Percentiles rank a stretch among this genome's conserved stretches.
These are phyloP conservation scores for Aspergillus sojae DNA, from an alignment of 2,329 filamentous ascomycete species.

Conservation along the genomic window DNA sequence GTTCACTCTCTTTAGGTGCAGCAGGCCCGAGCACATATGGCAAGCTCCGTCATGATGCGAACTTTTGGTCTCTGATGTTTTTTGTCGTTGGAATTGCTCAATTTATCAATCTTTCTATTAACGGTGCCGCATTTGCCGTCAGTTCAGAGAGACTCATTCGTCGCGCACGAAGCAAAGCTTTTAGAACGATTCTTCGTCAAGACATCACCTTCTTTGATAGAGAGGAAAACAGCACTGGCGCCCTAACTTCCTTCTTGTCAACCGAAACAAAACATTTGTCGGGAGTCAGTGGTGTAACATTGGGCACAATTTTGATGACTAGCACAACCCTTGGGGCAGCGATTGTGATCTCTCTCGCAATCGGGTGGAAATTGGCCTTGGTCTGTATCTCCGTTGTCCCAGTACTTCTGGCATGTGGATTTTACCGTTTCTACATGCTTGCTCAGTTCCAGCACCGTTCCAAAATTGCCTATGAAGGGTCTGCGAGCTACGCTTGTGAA, in stretches of 20 bases:
- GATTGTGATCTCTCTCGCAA: conserved; percentile 68
- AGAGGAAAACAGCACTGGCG: conserved; percentile 85
- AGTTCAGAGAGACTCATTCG: conserved; percentile 86
- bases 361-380: conserved; percentile 86
- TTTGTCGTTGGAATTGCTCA: conserved; percentile 78
- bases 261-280: conserved; percentile 88
- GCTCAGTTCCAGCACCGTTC: conserved; percentile 77
- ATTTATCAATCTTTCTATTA: conserved; percentile 67
- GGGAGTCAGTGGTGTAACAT: conserved; percentile 81
- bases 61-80: conserved; percentile 90
- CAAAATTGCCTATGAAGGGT: conserved; percentile 76
- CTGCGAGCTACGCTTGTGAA: conserved; percentile 87
- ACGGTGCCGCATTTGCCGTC: conserved; percentile 76
- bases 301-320: conserved; percentile 83
- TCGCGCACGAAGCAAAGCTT: conserved; percentile 78
- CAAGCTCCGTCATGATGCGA: conserved; percentile 67
- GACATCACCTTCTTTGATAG: conserved; percentile 91
- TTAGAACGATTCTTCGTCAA: conserved; percentile 85
- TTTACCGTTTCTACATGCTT: conserved; percentile 83
- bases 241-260: conserved; percentile 83
- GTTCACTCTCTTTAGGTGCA: conserved; percentile 63
- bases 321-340: conserved; percentile 76
- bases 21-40: conserved; percentile 44
- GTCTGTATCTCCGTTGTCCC: conserved; percentile 81
- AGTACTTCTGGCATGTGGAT: conserved; percentile 76